Conservation (phyloP, 768 basidiomycete species). For the Lentinula guzmanii region DNA sequence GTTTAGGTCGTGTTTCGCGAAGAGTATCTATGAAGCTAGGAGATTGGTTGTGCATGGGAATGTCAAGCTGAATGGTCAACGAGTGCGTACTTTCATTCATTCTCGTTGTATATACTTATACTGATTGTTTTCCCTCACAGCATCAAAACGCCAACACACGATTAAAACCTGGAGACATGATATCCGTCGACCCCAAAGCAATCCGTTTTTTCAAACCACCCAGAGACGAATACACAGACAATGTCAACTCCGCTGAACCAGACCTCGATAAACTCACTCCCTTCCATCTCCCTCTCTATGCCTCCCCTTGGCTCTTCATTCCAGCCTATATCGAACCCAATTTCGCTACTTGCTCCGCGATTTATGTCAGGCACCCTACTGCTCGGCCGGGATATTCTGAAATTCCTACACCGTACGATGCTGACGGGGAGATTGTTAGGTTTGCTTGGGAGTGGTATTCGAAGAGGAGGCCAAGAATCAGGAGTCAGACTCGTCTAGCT, state of each 20-base stretch:
- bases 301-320: conserved; percentile 89
- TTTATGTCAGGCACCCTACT: conserved; percentile 94
- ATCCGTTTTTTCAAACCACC: conserved; percentile 63
- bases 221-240: conserved; percentile 26
- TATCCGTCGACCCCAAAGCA: conserved; percentile 77
- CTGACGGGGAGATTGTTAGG: conserved; percentile 88
- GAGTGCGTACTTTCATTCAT: conserved; percentile 43
- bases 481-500: conserved; percentile 56
- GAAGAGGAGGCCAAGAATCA: conserved; percentile 58
- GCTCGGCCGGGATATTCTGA: conserved; percentile 95
- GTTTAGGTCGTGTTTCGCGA: conserved; percentile 83
- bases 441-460: conserved; percentile 97
- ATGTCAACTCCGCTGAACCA: neutral
- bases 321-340: conserved; percentile 87
- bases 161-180: conserved; percentile 90
- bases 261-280: conserved; percentile 34
- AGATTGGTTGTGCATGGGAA: conserved; percentile 81
- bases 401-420: conserved; percentile 92
- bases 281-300: conserved; percentile 82
- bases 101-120: neutral
- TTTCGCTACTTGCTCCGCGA: conserved; percentile 82
- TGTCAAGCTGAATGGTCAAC: conserved; percentile 84
- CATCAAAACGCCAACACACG: conserved; percentile 81
- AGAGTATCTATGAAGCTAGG: conserved; percentile 87
- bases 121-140: conserved; percentile 31